These are phyloP conservation scores for Anacardium occidentale DNA, from an alignment of 345 rosid genomes.

Conservation along the genomic window DNA sequence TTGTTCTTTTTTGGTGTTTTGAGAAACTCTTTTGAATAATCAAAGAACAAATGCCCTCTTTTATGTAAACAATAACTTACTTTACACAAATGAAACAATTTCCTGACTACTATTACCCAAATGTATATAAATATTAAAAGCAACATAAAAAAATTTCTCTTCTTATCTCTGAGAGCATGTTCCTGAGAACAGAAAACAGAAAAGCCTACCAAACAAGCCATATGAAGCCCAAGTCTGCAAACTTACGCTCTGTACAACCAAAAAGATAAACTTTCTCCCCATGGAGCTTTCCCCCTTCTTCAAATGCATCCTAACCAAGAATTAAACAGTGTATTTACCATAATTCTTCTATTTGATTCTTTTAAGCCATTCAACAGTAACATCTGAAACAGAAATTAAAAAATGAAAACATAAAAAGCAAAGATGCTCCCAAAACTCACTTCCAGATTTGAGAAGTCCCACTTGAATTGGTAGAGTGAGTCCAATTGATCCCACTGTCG, in stretches of 20 bases:
- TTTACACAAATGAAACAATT: not conserved
- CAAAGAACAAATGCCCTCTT: too few species aligned
- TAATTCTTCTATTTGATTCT: not conserved
- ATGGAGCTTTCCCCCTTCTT: constrained; percentile 74
- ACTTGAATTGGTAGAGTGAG: constrained; percentile 58
- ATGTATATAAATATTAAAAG: not conserved
- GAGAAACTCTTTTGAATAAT: too few species aligned
- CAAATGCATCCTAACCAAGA: constrained; percentile 69
- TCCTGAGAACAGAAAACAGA: constrained; percentile 7
- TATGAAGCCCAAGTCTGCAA: constrained; percentile 2
- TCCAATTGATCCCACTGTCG: constrained; percentile 96
- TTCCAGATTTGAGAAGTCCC: constrained; percentile 88
- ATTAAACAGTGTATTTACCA: constrained; percentile 15
- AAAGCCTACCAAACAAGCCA: not conserved
- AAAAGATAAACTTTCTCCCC: constrained; percentile 81
- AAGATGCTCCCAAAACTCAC: constrained; percentile 43
- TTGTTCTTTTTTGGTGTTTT: too few species aligned
- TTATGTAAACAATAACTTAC: too few species aligned
- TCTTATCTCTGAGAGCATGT: not conserved
- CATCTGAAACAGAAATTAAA: not conserved
- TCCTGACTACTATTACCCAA: not conserved
- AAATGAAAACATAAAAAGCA: constrained; percentile 6
- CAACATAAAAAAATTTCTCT: not conserved
- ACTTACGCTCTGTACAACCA: constrained; percentile 93
- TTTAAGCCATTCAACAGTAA: not conserved